A percentile compares a stretch with the other conserved stretches of the same genome.
Conservation (phyloP, 306 rosid species). For the Mucuna pruriens region DNA sequence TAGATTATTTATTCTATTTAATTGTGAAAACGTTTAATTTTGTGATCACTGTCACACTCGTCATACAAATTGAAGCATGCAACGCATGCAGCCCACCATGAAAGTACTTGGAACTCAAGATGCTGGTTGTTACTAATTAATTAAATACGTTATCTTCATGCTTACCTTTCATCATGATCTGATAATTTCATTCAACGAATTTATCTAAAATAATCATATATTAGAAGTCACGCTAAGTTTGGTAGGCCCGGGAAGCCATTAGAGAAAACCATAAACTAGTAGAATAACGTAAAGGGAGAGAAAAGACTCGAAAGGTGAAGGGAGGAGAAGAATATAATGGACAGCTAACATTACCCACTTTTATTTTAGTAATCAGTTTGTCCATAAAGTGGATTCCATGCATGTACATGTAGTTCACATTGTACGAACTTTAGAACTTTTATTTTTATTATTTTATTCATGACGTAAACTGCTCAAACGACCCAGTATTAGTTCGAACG, state of each 20-base stretch:
- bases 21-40: background rate
- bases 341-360: slow-evolving; percentile 37
- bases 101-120: slow-evolving; percentile 18
- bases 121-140: slow-evolving; percentile 24
- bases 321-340: slow-evolving; percentile 32
- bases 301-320: background rate
- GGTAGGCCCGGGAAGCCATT: slow-evolving; percentile 38
- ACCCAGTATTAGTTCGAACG: background rate
- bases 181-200: background rate
- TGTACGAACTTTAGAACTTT: background rate
- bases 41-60: background rate
- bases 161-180: slow-evolving; percentile 31
- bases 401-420: background rate
- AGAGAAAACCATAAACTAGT: slow-evolving; percentile 29
- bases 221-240: slow-evolving; percentile 32
- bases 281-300: slow-evolving; percentile 15
- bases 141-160: slow-evolving; percentile 52
- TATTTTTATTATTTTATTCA: background rate
- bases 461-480: slow-evolving; percentile 30
- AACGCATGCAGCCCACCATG: slow-evolving; percentile 25
- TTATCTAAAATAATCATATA: background rate
- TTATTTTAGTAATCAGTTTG: slow-evolving; percentile 26
- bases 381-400: slow-evolving; percentile 45
- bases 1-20: no score
- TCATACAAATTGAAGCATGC: background rate